Evolutionary conservation across 805 yeast genomes (phyloP), one percentile per base, ranked within the genome.

Genomic region (Candida maesae): DNA sequence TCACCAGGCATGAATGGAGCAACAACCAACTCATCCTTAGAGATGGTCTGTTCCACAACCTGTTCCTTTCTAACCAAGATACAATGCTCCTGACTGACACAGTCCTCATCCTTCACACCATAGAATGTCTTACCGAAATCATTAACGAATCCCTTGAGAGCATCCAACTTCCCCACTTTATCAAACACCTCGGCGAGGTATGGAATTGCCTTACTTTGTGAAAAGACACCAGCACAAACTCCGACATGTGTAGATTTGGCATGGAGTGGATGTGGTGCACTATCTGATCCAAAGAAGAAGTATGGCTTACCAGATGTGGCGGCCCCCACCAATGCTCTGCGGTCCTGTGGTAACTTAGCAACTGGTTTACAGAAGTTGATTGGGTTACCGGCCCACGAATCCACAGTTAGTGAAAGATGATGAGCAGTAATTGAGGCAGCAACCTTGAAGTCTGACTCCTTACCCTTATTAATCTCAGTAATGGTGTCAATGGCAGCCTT

Each of bases 181-280:
- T 85, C 95, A 56, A 95, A 93, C 1, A 85, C 77, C 61, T 90
- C 84, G 3, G 98, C 97, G 20, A 93, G 66, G 50, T 91, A 93
- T 8, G 89, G 71, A 15, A 93, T 63, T 2, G 84, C 95, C 52
- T 77, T 77, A 17, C 86, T 75, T 63, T 93, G 99, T 2, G 98
- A 86, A 65, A 76, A 93, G 8, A 93, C 96, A 57, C 99, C 99
- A n/a, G 99, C 99, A 56, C 97, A 88, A 14, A 91, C 97, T 17
- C 90, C 91, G 27, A 71, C 67, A 51, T 79, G 88, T 46, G 74
- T 81, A 19, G 86, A 71, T 64, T 95, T 95, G 45, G 80, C 80
- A 47, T 76, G 76, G 19, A 86, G 57, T 7, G 96, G 95, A 61
- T 93, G 99, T 19, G 99, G 99, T 23, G 99, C 99, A 17, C 96